phyloP scores from a whole-genome alignment of 495 filamentous ascomycete species.

The Choiromyces venosus region DNA sequence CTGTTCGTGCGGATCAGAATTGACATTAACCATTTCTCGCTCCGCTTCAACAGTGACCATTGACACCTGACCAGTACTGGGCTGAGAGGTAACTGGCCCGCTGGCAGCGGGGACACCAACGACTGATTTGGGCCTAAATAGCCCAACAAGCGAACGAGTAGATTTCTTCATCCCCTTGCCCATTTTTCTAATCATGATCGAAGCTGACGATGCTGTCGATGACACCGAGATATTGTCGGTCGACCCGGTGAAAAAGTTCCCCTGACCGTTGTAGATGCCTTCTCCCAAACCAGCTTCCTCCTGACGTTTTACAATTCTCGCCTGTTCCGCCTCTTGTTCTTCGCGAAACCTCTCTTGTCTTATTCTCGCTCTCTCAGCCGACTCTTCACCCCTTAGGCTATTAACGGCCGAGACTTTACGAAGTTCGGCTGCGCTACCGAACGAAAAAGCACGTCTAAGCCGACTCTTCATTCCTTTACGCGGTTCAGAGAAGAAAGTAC shows the following conservation, averaged over 20 bases:
- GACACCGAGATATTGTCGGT: slow-evolving; percentile 97
- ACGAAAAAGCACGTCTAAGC: slow-evolving; percentile 88
- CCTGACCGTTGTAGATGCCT: slow-evolving; percentile 87
- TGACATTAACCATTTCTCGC: slow-evolving; percentile 74
- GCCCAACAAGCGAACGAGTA: slow-evolving; percentile 79
- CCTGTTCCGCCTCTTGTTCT: slow-evolving; percentile 76
- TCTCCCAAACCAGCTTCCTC: slow-evolving; percentile 86
- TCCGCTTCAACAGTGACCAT: slow-evolving; percentile 96
- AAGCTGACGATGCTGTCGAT: slow-evolving; percentile 94
- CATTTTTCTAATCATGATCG: slow-evolving; percentile 99
- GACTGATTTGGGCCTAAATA: slow-evolving; percentile 92
- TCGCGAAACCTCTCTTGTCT: slow-evolving; percentile 66
- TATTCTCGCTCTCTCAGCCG: slow-evolving; percentile 57
- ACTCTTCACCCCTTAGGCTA: slow-evolving; percentile 53
- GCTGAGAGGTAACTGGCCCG: slow-evolving; percentile 53
- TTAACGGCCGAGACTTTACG: slow-evolving; percentile 67
- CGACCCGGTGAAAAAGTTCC: slow-evolving; percentile 78
- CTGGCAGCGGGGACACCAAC: slow-evolving; percentile 71
- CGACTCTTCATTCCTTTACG: slow-evolving; percentile 73
- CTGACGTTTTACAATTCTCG: slow-evolving; percentile 82
- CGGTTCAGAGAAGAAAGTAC: slow-evolving; percentile 68
- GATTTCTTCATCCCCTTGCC: slow-evolving; percentile 94
- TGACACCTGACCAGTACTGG: slow-evolving; percentile 71
- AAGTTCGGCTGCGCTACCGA: slow-evolving; percentile 91
- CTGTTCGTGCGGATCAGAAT: slow-evolving; percentile 62